A percentile compares a stretch with the other conserved stretches of the same genome.
These are phyloP conservation scores for Pichia kudriavzevii DNA, from an alignment of 1,139 yeast species.

Conservation along the genomic window DNA sequence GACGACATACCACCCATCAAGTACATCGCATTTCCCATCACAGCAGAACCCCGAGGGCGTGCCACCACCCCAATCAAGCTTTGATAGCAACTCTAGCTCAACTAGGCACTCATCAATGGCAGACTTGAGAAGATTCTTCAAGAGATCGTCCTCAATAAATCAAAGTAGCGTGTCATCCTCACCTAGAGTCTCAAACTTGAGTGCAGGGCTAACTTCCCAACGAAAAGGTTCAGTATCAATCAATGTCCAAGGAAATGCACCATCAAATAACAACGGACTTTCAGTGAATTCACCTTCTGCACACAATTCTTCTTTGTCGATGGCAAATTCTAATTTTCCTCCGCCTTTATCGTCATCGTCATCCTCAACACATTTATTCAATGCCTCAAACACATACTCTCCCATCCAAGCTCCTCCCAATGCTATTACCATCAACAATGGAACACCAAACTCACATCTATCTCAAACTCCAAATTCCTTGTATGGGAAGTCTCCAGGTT, in stretches of 20 bases:
- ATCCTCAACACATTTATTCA: background rate
- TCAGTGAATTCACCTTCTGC: background rate
- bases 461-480: conserved; percentile 9
- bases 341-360: no score
- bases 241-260: no score
- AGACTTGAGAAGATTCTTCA: conserved; percentile 66
- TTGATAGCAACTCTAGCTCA: conserved; percentile 9
- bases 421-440: conserved; percentile 10
- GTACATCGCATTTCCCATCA: conserved; percentile 5
- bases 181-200: conserved; percentile 38
- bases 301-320: no score
- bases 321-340: no score
- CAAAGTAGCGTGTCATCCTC: conserved; percentile 18
- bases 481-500: background rate
- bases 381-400: conserved; percentile 8
- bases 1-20: conserved; percentile 16
- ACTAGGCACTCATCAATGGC: conserved; percentile 66
- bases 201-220: conserved; percentile 26
- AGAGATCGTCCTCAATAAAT: conserved; percentile 31
- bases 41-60: conserved; percentile 18
- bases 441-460: conserved; percentile 10
- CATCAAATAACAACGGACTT: background rate
- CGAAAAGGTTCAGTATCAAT: conserved; percentile 18
- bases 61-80: conserved; percentile 23
- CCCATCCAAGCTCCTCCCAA: conserved; percentile 19